These are phyloP conservation scores for Saccharomyces hybrid DNA, from an alignment of 1,139 yeast genomes.

Conservation along the genomic window DNA sequence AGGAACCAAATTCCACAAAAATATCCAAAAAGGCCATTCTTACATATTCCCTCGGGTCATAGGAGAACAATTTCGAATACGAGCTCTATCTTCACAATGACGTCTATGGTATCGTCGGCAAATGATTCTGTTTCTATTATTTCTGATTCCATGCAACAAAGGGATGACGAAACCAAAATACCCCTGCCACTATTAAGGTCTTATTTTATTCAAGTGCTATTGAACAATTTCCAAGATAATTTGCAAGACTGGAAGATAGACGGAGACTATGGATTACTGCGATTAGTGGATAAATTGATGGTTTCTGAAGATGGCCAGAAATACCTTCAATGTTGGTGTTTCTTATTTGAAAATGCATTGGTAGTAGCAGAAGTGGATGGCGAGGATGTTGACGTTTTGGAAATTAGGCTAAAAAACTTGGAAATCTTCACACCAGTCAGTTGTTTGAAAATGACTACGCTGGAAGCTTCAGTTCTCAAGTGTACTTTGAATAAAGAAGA, in stretches of 20 bases:
- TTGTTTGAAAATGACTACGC: slow-evolving; percentile 16
- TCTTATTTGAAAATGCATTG: slow-evolving; percentile 23
- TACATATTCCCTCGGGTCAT: neutral
- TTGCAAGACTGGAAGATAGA: slow-evolving; percentile 22
- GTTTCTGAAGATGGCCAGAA: slow-evolving; percentile 16
- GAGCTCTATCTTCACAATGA: slow-evolving; percentile 9
- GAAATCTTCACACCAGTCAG: slow-evolving; percentile 10
- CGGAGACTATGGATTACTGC: slow-evolving; percentile 24
- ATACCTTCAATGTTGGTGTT: slow-evolving; percentile 21
- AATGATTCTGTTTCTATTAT: slow-evolving; percentile 6
- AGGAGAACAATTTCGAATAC: slow-evolving; percentile 5
- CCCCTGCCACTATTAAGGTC: slow-evolving; percentile 24
- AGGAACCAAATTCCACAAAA: neutral
- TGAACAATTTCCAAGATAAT: slow-evolving; percentile 13
- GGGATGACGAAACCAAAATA: slow-evolving; percentile 4
- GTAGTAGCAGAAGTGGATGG: slow-evolving; percentile 13
- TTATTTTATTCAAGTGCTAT: slow-evolving; percentile 20
- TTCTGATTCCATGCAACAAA: slow-evolving; percentile 4
- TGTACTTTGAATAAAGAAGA: slow-evolving; percentile 5
- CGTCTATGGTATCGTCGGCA: slow-evolving; percentile 14
- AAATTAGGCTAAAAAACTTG: slow-evolving; percentile 9
- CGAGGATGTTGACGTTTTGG: slow-evolving; percentile 5
- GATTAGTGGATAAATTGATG: slow-evolving; percentile 25
- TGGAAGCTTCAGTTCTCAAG: slow-evolving; percentile 21
- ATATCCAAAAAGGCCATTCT: neutral